Evolutionary conservation across 2,329 filamentous ascomycete genomes (phyloP).

Genomic region (Monosporascus sp.): DNA sequence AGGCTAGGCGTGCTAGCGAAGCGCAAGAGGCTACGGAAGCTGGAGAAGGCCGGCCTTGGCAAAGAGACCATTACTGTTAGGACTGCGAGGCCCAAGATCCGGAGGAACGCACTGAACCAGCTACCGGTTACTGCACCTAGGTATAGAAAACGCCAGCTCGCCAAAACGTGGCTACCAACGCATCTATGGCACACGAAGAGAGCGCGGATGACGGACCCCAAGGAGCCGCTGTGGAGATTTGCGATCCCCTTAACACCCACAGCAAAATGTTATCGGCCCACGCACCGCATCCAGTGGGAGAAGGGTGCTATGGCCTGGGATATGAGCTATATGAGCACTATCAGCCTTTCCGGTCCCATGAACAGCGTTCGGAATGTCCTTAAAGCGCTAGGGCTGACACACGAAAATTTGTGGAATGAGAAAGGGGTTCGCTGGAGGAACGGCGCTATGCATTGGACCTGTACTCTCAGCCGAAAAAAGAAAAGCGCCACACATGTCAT

Average conservation of each 20-base stretch:
- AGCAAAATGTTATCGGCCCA: conserved; percentile 83
- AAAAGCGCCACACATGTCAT: conserved; percentile 53
- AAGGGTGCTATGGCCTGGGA: conserved; percentile 86
- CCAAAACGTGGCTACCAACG: conserved; percentile 93
- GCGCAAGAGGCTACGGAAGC: conserved; percentile 36
- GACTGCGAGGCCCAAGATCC: conserved; percentile 58
- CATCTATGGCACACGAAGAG: conserved; percentile 93
- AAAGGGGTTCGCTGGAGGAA: conserved; percentile 66
- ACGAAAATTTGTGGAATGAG: conserved; percentile 56
- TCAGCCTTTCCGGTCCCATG: conserved; percentile 66
- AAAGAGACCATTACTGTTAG: conserved; percentile 32
- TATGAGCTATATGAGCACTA: conserved; percentile 87
- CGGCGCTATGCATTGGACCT: conserved; percentile 45
- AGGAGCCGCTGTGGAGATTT: conserved; percentile 83
- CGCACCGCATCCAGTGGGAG: conserved; percentile 71
- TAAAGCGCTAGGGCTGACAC: conserved; percentile 56
- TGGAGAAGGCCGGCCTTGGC: conserved; percentile 27
- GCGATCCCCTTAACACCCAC: conserved; percentile 79
- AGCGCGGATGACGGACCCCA: conserved; percentile 78
- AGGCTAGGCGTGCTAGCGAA: conserved; percentile 60
- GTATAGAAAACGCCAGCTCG: conserved; percentile 77
- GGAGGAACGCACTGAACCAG: conserved; percentile 63
- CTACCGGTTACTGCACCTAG: conserved; percentile 51
- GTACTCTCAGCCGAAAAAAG: conserved; percentile 47
- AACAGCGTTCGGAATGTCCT: conserved; percentile 62